Evolutionary conservation across 768 basidiomycete species (phyloP).

Genomic region (Clitopilus hobsonii): DNA sequence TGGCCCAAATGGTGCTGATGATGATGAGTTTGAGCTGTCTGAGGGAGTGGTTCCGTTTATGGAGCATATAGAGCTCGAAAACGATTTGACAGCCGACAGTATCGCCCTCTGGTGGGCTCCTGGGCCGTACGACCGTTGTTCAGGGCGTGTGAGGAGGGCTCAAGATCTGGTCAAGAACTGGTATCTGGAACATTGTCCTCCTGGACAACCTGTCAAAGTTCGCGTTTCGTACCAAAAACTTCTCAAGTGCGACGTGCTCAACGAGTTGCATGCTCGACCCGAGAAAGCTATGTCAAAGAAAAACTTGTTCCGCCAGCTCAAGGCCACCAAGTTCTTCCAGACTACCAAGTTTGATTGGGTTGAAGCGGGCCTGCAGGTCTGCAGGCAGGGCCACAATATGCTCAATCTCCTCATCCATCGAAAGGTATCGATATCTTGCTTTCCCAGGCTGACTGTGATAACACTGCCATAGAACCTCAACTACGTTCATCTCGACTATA

Average conservation of each 20-base stretch:
- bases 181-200: conserved; percentile 98
- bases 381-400: conserved; percentile 99
- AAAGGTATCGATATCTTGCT: conserved; percentile 49
- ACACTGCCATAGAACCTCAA: conserved; percentile 65
- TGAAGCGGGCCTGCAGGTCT: conserved; percentile 97
- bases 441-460: not conserved
- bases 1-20: conserved; percentile 79
- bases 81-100: conserved; percentile 90
- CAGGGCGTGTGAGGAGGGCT: conserved; percentile 88
- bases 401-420: conserved; percentile 97
- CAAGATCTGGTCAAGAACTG: conserved; percentile 98
- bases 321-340: conserved; percentile 99
- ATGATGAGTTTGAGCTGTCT: conserved; percentile 85
- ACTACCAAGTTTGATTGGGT: conserved; percentile 98
- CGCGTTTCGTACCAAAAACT: conserved; percentile 99
- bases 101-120: conserved; percentile 99
- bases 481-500: conserved; percentile 95
- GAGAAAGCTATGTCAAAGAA: conserved; percentile 99
- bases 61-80: conserved; percentile 73
- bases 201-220: conserved; percentile 94
- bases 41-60: conserved; percentile 78
- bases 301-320: conserved; percentile 91
- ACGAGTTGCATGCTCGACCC: conserved; percentile 81
- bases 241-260: conserved; percentile 91
- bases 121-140: conserved; percentile 90